Evolutionary conservation across 2,329 filamentous ascomycete genomes (phyloP), one percentile per base, ranked within the genome.

Genomic region (Cordyceps javanica): DNA sequence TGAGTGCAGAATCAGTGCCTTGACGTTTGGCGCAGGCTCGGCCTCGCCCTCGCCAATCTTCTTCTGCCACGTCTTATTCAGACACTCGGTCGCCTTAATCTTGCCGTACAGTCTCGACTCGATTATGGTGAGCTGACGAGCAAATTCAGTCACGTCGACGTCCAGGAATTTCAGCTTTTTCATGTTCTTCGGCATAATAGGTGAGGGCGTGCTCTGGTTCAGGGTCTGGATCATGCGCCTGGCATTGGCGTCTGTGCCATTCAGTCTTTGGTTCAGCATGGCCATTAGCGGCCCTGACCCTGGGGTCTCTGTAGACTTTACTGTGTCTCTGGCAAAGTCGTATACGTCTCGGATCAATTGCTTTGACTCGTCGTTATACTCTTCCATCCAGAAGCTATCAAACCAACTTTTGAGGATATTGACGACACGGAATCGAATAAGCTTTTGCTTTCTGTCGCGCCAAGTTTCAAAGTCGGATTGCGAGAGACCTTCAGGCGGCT

Each of bases 41-140:
- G 88, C 82, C 61, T 92, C 89, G 60, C 88, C 87, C 34, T 92
- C 88, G 9, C 77, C 82, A 59, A 95, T 80, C 77, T 97, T 97
- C 82, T 95, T 97, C 73, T 96, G 91, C 94, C 94, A 99, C 5
- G 92, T 97, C 79, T 99, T 99, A 75, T 96, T 97, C 60, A 99
- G 77, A 70, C 93, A 97, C 72, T 99, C 94, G 0, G 91, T 94
- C 0, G 93, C 89, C 72, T 93, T 93, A 72, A 99, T 96, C 75
- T 96, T 97, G 65, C 89, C 90, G 68, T 97, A 99, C 1, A 97
- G 80, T 61, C 88, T 88, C 2, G 92, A 96, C 72, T 99, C 94
- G 62, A 97, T 96, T 63, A 99, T 94, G 0, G 94, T 99, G 61
- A 99, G 80, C 72, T 99, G 94, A 49, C 94, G 87, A n/a, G 94